Percentiles rank a stretch among this genome's conserved stretches.
These are phyloP conservation scores for Closterium sp. DNA, from an alignment of 139 green algal genomes.

Conservation along the genomic window DNA sequence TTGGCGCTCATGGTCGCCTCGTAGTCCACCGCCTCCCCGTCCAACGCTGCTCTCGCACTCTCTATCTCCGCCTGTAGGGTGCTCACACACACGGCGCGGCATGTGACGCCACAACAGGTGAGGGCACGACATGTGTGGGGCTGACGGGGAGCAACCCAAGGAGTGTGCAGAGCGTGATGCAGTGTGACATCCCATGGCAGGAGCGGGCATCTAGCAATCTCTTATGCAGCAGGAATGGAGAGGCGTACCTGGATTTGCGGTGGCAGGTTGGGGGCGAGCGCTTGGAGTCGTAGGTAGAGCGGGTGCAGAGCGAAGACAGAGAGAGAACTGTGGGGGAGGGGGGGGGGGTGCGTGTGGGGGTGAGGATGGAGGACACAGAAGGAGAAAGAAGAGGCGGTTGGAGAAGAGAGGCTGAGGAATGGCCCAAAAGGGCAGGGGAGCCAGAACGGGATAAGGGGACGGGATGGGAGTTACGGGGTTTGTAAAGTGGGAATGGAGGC, in stretches of 20 bases:
- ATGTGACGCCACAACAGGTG: too few relatives aligned
- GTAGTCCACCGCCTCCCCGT: constrained; percentile 73
- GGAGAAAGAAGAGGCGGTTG: background rate
- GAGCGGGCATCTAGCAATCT: too few relatives aligned
- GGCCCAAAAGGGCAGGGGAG: background rate
- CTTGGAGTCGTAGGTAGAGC: constrained; percentile 72
- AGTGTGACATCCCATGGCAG: background rate
- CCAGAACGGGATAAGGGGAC: too few relatives aligned
- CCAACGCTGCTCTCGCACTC: background rate
- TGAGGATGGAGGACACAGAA: background rate
- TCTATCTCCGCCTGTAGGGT: background rate
- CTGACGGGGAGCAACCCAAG: background rate
- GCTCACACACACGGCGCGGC: background rate
- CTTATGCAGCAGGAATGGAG: too few relatives aligned
- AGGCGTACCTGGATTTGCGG: constrained; percentile 20
- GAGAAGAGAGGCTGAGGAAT: background rate
- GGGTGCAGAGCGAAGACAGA: constrained; percentile 92
- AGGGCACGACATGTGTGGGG: too few relatives aligned
- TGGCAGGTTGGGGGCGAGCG: constrained; percentile 37
- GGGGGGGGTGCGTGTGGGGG: too few relatives aligned
- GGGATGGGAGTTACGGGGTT: too few relatives aligned
- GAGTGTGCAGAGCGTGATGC: background rate
- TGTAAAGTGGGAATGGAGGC: too few relatives aligned
- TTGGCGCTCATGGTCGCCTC: constrained; percentile 75
- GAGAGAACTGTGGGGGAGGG: constrained; percentile 54